Evolutionary conservation across 2,329 filamentous ascomycete species (phyloP).

Genomic region (Xylaria sp.): DNA sequence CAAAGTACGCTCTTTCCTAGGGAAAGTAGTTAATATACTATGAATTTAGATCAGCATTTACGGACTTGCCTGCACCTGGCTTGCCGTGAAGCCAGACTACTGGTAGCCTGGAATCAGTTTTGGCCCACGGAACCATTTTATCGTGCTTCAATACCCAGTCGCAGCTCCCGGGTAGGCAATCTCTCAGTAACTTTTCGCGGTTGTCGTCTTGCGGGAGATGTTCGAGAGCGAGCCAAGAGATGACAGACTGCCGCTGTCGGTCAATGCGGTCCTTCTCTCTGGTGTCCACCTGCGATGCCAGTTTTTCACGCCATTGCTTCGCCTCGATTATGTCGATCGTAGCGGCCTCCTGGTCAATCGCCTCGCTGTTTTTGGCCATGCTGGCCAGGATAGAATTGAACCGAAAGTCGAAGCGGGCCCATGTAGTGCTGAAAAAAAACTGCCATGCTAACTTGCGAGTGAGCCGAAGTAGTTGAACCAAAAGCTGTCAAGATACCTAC

Average conservation of each 20-base stretch:
- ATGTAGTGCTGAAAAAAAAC: conserved; percentile 8
- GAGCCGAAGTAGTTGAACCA: too few relatives aligned
- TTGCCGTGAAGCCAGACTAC: conserved; percentile 11
- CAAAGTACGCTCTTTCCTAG: conserved; percentile 13
- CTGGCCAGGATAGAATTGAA: conserved; percentile 10
- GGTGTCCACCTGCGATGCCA: not conserved
- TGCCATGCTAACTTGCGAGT: conserved; percentile 4
- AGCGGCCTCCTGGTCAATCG: not conserved
- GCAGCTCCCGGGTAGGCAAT: conserved; percentile 2
- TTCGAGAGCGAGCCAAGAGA: conserved; percentile 10
- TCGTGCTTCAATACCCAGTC: conserved; percentile 8
- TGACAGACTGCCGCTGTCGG: not conserved
- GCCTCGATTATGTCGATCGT: conserved; percentile 9
- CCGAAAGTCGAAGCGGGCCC: conserved; percentile 2
- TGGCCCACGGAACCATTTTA: conserved; percentile 4
- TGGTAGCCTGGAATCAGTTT: not conserved
- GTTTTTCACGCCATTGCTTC: conserved; percentile 7
- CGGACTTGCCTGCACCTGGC: conserved; percentile 9
- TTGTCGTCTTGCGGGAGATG: not conserved
- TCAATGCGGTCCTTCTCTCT: conserved; percentile 3
- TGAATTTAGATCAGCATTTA: not conserved
- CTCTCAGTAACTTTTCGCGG: conserved; percentile 10
- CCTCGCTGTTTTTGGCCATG: not conserved
- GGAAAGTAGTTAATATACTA: not conserved
- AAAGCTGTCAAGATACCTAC: not conserved